Conservation (phyloP, 2,329 filamentous ascomycete species). For the Nemania sp. region DNA sequence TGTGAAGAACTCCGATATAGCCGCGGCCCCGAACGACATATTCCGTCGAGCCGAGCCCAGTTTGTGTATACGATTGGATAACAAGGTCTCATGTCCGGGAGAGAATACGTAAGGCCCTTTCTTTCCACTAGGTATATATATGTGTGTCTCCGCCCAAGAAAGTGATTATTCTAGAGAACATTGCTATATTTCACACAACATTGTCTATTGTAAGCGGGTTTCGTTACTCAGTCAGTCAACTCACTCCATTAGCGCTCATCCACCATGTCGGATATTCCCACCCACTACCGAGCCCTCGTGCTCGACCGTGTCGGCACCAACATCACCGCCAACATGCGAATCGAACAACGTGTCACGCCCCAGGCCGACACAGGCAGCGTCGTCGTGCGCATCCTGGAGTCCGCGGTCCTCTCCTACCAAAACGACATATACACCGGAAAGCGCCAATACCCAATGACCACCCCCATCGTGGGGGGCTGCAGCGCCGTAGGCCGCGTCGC, state of each 20-base stretch:
- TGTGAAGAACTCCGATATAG: conserved; percentile 5
- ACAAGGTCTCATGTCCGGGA: neutral
- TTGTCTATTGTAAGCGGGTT: too few relatives aligned
- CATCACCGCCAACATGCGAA: conserved; percentile 42
- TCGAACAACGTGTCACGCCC: conserved; percentile 53
- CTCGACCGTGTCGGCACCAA: conserved; percentile 40
- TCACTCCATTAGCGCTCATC: neutral
- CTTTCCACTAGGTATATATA: neutral
- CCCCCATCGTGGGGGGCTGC: conserved; percentile 48
- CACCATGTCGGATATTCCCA: conserved; percentile 38
- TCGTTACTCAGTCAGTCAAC: neutral
- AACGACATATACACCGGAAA: conserved; percentile 56
- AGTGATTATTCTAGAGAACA: neutral
- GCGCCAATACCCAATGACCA: conserved; percentile 47
- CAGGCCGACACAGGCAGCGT: conserved; percentile 52
- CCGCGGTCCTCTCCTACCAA: conserved; percentile 56
- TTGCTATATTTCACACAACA: neutral
- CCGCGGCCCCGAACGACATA: conserved; percentile 16
- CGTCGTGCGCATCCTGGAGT: conserved; percentile 55
- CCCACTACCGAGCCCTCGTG: conserved; percentile 49
- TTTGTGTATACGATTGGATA: neutral
- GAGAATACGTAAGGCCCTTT: neutral
- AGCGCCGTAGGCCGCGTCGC: conserved; percentile 52
- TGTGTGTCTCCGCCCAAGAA: neutral
- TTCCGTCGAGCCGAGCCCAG: neutral